Evolutionary conservation across 768 basidiomycete genomes (phyloP), one percentile per base, ranked within the genome.

Genomic region (Boletus edulis): DNA sequence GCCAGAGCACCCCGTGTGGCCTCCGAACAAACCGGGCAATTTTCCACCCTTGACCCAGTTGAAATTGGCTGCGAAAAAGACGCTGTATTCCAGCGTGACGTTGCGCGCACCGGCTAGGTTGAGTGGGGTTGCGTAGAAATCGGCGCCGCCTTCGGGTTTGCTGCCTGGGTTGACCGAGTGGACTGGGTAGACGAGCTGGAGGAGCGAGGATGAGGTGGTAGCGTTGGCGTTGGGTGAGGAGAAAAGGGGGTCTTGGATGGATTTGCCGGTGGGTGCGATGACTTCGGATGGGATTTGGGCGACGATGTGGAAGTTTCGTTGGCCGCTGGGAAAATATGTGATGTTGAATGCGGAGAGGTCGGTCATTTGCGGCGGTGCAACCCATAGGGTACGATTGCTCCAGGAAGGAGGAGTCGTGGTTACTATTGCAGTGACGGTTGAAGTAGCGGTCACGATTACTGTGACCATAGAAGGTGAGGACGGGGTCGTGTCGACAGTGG

Each of bases 1-100:
- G 6, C 90, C 90, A 18, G 88, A 89, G 66, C 89, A 91, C 8
- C 72, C 78, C 4, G 65, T 73, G 58, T 80, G 83, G 0, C 88
- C 88, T 0, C 87, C 87, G 62, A 85, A 91, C 5, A 94, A 58
- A 1, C 93, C 94, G 0, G 93, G 91, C 6, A 95, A 67, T 71
- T 97, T 95, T 8, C 94, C 94, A 5, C 81, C 93, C 50, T 81
- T 76, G 17, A 91, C 90, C 77, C 84, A 95, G 49, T 86, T 77
- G 59, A 92, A 95, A 56, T 83, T 80, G 0, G 50, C 56, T 0
- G 88, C 89, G 64, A 96, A 92, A 69, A 85, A 93, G 11, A 91
- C 83, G 66, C 82, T 84, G 67, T 93, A 95, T 20, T 63, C 71
- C 42, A 90, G 64, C 9, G 81, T 80, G 27, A 86, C 83, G 56